These are phyloP conservation scores for Lasiodiplodia theobromae DNA, from an alignment of 2,329 filamentous ascomycete species.

Conservation along the genomic window DNA sequence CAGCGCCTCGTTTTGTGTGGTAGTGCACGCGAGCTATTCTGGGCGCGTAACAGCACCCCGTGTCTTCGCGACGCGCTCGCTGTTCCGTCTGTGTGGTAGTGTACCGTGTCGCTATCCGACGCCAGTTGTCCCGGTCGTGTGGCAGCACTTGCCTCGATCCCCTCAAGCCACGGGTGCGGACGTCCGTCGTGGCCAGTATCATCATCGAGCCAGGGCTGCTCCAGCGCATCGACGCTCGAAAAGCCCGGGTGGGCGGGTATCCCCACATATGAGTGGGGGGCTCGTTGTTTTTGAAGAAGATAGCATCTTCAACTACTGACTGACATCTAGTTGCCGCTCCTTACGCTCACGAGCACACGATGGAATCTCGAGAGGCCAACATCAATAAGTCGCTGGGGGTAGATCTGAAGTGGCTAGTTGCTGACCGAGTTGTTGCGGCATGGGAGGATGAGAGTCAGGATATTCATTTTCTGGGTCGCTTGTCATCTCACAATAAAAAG, in stretches of 20 bases:
- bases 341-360: not conserved
- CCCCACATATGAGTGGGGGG: slow-evolving; percentile 16
- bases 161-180: slow-evolving; percentile 2
- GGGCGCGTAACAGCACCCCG: slow-evolving; percentile 5
- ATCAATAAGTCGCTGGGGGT: slow-evolving; percentile 8
- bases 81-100: slow-evolving; percentile 3
- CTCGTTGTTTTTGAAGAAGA: not conserved
- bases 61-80: slow-evolving; percentile 3
- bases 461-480: slow-evolving; percentile 19
- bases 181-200: not conserved
- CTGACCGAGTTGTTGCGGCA: slow-evolving; percentile 6
- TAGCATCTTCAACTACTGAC: slow-evolving; percentile 5
- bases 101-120: slow-evolving; percentile 1
- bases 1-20: slow-evolving; percentile 9
- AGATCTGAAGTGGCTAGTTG: slow-evolving; percentile 4
- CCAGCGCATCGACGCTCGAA: slow-evolving; percentile 14
- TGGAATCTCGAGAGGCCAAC: slow-evolving; percentile 6
- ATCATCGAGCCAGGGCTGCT: slow-evolving; percentile 16
- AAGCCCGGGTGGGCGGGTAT: slow-evolving; percentile 24
- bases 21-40: not conserved
- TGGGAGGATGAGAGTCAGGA: slow-evolving; percentile 10
- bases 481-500: slow-evolving; percentile 27
- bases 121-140: slow-evolving; percentile 3
- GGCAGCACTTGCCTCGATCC: not conserved
- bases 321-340: not conserved